Conservation (phyloP, 2,329 filamentous ascomycete genomes). For the Macrophomina tecta region DNA sequence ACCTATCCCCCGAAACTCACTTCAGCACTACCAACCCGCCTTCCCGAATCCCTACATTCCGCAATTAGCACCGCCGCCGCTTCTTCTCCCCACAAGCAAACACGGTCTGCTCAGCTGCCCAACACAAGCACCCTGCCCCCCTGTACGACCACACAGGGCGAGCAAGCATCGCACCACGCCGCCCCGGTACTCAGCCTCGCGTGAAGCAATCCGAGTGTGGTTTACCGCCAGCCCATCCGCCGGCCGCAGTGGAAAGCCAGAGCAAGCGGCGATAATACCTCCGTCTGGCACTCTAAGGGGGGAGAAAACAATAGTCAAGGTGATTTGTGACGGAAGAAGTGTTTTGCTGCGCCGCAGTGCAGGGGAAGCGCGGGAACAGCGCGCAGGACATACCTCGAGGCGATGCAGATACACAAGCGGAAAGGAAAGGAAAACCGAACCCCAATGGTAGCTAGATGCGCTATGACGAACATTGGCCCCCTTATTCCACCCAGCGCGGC, state of each 20-base stretch:
- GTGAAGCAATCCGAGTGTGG: not conserved
- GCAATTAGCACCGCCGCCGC: not conserved
- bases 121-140: not conserved
- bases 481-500: too few species aligned
- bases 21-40: not conserved
- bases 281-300: not conserved
- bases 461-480: too few species aligned
- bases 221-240: not conserved
- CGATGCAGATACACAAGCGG: too few species aligned
- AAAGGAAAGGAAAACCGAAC: too few species aligned
- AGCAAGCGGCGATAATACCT: too few species aligned
- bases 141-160: not conserved
- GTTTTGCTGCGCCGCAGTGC: not conserved
- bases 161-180: not conserved
- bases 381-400: too few species aligned
- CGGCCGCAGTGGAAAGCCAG: too few species aligned
- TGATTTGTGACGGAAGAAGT: not conserved
- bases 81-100: too few species aligned
- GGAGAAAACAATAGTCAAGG: too few species aligned
- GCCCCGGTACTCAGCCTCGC: not conserved
- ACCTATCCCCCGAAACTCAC: constrained; percentile 5
- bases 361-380: too few species aligned
- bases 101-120: too few species aligned
- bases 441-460: too few species aligned
- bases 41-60: not conserved